Base-by-base conservation (phyloP, 2,329 filamentous ascomycete species). In the Botrytis elliptica region DNA sequence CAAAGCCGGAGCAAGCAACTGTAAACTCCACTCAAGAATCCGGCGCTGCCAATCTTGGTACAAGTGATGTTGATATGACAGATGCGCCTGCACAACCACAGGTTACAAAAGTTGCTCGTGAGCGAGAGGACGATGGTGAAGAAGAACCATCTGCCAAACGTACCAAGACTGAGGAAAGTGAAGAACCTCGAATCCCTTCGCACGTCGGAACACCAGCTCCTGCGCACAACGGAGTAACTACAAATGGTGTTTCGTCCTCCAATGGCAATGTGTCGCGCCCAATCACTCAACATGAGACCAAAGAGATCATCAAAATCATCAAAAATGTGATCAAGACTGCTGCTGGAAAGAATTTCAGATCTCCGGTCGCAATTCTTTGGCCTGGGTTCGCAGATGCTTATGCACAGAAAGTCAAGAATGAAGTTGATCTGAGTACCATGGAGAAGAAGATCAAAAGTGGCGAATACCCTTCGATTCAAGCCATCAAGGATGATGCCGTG, bases 271-370 rank as follows among this genome's bases (percentile, higher is more conserved):
- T 55, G 20, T 55, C 68, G 22, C 36, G 59, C 12, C 57, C 76
- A 9, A 87, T 94, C 71, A 90, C 90, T 1, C 78, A 83, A 0
- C 85, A 86, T 71, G 89, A 92, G 77, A 86, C 85, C 73, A 88
- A 88, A 70, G 90, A 90, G 77, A 85, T 93, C 62, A 83, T 91
- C 49, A 89, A 90, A 75, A 86, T 91, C 46, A 84, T 95, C 70
- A 91, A 90, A 46, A 90, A 91, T 70, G 86, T 95, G 73, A 97
- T 97, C 84, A 96, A 97, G 83, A 95, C 93, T 65, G 94, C 95
- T 81, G 89, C 91, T 74, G 93, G 95, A 2, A 84, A 84, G 10
- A 88, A 91, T 72, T 98, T 97, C 84, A 87, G 89, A 76, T 87
- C 90, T 60, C 91, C 96, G 0, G 96, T 98, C 12, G 88, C 93